Conservation (phyloP, 2,329 filamentous ascomycete species). For the Microsporum ferrugineum region DNA sequence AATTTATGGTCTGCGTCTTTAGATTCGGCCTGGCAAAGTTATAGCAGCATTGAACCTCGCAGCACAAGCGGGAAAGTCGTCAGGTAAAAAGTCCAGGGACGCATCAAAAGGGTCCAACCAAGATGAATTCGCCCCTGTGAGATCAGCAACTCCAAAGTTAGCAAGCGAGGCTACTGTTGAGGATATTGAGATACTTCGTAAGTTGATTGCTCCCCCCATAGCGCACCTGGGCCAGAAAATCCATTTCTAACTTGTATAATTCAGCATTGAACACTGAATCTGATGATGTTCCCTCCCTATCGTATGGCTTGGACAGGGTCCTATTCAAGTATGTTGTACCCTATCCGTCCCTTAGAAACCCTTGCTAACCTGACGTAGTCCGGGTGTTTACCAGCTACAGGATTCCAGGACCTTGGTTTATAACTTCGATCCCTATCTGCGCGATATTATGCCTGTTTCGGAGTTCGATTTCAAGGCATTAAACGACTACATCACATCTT, state of each 20-base stretch:
- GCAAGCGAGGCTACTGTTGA: neutral
- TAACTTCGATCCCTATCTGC: conserved; percentile 94
- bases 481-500: conserved; percentile 82
- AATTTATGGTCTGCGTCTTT: neutral
- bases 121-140: neutral
- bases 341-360: neutral
- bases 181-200: neutral
- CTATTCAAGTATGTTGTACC: conserved; percentile 62
- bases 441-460: conserved; percentile 79
- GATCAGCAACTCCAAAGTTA: neutral
- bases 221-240: neutral
- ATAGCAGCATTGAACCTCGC: neutral
- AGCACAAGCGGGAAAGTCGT: neutral
- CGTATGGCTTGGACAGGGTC: conserved; percentile 73
- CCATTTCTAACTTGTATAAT: neutral
- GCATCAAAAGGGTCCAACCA: too few species aligned
- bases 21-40: neutral
- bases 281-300: conserved; percentile 50
- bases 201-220: neutral
- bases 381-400: conserved; percentile 81
- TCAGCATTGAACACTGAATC: conserved; percentile 34
- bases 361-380: conserved; percentile 28
- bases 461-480: conserved; percentile 89
- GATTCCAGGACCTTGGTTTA: conserved; percentile 78
- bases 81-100: neutral